These are phyloP conservation scores for Quercus dentata DNA, from an alignment of 306 rosid species.

Conservation along the genomic window DNA sequence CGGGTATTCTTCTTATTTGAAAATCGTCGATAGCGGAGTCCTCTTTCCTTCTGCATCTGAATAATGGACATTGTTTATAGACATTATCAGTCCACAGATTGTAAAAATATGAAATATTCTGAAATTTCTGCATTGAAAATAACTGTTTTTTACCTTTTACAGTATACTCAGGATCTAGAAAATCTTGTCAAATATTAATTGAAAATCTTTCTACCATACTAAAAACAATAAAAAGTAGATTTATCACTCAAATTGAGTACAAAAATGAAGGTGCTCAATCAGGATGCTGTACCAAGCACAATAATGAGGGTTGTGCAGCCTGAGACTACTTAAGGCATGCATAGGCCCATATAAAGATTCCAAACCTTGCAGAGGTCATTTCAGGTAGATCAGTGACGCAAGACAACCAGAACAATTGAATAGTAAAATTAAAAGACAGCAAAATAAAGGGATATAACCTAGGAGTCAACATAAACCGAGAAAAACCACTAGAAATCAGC, in stretches of 20 bases:
- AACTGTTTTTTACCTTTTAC: neutral
- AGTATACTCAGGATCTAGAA: neutral
- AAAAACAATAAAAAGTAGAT: neutral
- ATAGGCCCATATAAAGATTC: neutral
- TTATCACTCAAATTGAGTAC: neutral
- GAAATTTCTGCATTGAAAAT: neutral
- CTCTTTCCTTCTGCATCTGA: conserved; percentile 9
- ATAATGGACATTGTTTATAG: neutral
- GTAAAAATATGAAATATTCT: neutral
- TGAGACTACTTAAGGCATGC: neutral
- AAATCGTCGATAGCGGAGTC: neutral
- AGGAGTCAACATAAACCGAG: too few relatives aligned
- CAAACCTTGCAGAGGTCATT: neutral
- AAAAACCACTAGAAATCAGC: too few relatives aligned
- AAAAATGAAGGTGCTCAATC: neutral
- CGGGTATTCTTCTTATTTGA: neutral
- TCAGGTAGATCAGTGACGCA: neutral
- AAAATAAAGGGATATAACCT: too few relatives aligned
- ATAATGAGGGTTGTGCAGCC: neutral
- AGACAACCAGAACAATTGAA: too few relatives aligned
- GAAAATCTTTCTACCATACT: neutral
- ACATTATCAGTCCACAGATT: neutral
- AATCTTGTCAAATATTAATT: neutral
- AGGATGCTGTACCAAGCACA: neutral
- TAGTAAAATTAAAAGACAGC: too few relatives aligned